These are phyloP conservation scores for Thalia dealbata DNA, from an alignment of 176 grass and related monocot species.

Conservation along the genomic window DNA sequence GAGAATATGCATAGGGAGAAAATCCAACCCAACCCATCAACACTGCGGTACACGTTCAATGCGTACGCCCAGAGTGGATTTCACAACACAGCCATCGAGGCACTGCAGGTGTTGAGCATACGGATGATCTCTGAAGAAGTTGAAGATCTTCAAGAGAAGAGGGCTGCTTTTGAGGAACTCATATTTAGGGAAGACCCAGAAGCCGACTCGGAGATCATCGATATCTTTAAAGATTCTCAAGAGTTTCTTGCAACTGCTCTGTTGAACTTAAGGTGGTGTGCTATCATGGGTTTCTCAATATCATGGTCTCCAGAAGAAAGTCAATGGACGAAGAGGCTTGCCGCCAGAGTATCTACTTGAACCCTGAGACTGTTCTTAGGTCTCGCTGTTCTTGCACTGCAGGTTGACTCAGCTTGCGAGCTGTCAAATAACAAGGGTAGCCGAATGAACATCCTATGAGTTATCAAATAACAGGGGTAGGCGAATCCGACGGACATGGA, in stretches of 20 bases:
- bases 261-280: constrained; percentile 72
- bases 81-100: constrained; percentile 50
- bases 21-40: constrained; percentile 57
- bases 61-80: constrained; percentile 42
- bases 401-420: neutral
- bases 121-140: constrained; percentile 59
- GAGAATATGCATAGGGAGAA: constrained; percentile 43
- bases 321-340: constrained; percentile 57
- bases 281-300: constrained; percentile 43
- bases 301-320: constrained; percentile 67
- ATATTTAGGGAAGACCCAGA: constrained; percentile 63
- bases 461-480: neutral
- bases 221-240: constrained; percentile 33
- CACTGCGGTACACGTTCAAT: constrained; percentile 51
- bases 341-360: neutral
- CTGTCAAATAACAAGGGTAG: neutral
- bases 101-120: constrained; percentile 67
- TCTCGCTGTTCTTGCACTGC: neutral
- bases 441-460: too few species aligned
- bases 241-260: constrained; percentile 49
- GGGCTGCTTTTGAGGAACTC: constrained; percentile 47
- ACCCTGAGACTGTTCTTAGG: neutral
- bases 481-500: neutral
- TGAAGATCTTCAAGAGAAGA: constrained; percentile 35
- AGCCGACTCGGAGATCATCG: constrained; percentile 47